Conservation (phyloP, 305 asterid species). For the Plantago coronopus region DNA sequence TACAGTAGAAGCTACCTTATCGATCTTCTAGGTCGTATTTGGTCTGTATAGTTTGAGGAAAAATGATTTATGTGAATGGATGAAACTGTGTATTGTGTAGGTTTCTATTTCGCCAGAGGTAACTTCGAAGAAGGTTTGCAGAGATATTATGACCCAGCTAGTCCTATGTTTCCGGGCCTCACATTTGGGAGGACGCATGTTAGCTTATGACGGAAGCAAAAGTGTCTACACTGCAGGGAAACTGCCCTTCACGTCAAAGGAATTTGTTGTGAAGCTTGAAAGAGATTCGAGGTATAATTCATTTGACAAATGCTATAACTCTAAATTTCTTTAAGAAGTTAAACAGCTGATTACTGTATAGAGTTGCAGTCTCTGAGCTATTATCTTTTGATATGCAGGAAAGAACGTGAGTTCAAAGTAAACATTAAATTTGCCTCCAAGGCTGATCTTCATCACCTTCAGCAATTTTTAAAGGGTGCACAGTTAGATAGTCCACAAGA, state of each 20-base stretch:
- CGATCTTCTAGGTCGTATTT: no score
- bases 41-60: no score
- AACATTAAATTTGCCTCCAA: constrained; percentile 58
- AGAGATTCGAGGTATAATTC: constrained; percentile 34
- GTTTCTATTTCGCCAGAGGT: constrained; percentile 70
- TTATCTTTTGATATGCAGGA: constrained; percentile 35
- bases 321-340: background rate
- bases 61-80: background rate
- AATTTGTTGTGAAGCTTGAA: constrained; percentile 45
- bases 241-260: constrained; percentile 64
- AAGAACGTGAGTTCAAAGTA: constrained; percentile 56
- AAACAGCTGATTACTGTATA: background rate
- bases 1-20: no score
- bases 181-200: constrained; percentile 34
- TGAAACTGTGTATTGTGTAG: constrained; percentile 25
- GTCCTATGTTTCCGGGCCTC: constrained; percentile 27
- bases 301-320: background rate
- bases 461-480: constrained; percentile 37
- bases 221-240: constrained; percentile 65
- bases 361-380: background rate
- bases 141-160: constrained; percentile 36
- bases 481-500: constrained; percentile 67
- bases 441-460: constrained; percentile 52
- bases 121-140: constrained; percentile 45
- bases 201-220: constrained; percentile 79